phyloP scores from a whole-genome alignment of 306 rosid species.

The Senna siamea region DNA sequence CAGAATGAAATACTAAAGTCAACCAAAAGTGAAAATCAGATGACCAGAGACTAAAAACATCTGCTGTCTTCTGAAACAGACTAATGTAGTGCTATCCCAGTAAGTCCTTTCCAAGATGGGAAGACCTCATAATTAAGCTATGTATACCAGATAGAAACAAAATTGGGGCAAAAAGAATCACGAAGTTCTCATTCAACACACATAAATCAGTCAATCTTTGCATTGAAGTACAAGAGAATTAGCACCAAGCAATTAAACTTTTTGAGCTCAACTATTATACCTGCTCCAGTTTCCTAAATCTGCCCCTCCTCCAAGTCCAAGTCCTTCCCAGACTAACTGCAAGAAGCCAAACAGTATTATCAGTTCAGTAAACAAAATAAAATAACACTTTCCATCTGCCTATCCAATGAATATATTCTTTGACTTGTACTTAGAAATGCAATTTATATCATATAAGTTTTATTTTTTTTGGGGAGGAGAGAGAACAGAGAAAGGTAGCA shows the following conservation, averaged over 20 bases:
- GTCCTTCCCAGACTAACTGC: slow-evolving; percentile 94
- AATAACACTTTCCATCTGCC: not conserved
- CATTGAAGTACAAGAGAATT: not conserved
- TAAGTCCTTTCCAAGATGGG: slow-evolving; percentile 10
- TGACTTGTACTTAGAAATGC: slow-evolving; percentile 6
- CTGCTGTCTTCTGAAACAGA: not conserved
- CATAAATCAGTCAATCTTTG: not conserved
- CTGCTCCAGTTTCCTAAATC: slow-evolving; percentile 89
- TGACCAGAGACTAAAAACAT: slow-evolving; percentile 17
- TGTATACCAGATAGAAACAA: slow-evolving; percentile 23
- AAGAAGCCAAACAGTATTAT: slow-evolving; percentile 32
- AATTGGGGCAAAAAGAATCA: slow-evolving; percentile 3
- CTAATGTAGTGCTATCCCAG: not conserved
- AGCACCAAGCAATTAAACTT: not conserved
- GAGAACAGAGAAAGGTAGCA: no score
- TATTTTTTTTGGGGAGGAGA: no score
- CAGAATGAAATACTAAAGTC: slow-evolving; percentile 22
- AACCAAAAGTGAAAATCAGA: slow-evolving; percentile 21
- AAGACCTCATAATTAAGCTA: slow-evolving; percentile 1
- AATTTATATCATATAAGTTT: slow-evolving; percentile 4
- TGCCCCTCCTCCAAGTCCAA: slow-evolving; percentile 88
- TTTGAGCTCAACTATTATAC: slow-evolving; percentile 42
- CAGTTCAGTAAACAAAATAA: slow-evolving; percentile 29
- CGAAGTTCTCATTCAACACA: slow-evolving; percentile 18
- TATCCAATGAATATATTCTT: slow-evolving; percentile 18